phyloP scores from a whole-genome alignment of 169 alveolate species.

The Plasmodium inui region DNA sequence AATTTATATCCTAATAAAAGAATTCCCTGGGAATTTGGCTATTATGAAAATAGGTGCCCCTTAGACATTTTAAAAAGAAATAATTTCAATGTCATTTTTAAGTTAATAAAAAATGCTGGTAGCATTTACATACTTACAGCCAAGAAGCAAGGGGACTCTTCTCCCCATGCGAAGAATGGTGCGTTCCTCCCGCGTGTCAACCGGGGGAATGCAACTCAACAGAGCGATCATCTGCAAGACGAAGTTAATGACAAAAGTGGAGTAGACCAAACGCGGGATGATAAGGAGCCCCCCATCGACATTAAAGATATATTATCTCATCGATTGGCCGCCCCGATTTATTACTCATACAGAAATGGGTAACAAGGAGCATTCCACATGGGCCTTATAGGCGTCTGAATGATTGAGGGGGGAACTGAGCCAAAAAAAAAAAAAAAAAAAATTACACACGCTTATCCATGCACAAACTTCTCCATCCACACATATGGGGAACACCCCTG shows the following conservation, averaged over 20 bases:
- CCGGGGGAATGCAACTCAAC: not conserved
- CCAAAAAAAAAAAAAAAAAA: slow-evolving; percentile 28
- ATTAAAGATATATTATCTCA: slow-evolving; percentile 24
- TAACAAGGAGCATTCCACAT: not conserved
- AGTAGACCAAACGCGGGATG: not conserved
- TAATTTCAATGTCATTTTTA: slow-evolving; percentile 42
- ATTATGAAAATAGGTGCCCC: slow-evolving; percentile 85
- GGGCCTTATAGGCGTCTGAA: not conserved
- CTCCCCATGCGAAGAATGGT: not conserved
- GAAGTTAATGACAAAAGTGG: not conserved
- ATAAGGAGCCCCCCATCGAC: not conserved
- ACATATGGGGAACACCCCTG: not conserved
- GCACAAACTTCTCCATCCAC: not conserved
- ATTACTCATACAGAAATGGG: slow-evolving; percentile 14
- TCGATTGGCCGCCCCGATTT: not conserved
- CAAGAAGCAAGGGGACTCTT: slow-evolving; percentile 20
- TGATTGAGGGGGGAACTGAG: not conserved
- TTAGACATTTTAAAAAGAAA: slow-evolving; percentile 61
- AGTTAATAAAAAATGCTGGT: slow-evolving; percentile 70
- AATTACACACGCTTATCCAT: not conserved
- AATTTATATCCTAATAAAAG: slow-evolving; percentile 83
- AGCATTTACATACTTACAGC: slow-evolving; percentile 68
- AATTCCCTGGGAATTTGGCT: slow-evolving; percentile 87
- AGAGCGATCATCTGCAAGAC: not conserved
- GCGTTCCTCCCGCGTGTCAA: not conserved